Evolutionary conservation across 2,329 filamentous ascomycete species (phyloP), one percentile per base, ranked within the genome.

Genomic region (Xylariaceae sp.): DNA sequence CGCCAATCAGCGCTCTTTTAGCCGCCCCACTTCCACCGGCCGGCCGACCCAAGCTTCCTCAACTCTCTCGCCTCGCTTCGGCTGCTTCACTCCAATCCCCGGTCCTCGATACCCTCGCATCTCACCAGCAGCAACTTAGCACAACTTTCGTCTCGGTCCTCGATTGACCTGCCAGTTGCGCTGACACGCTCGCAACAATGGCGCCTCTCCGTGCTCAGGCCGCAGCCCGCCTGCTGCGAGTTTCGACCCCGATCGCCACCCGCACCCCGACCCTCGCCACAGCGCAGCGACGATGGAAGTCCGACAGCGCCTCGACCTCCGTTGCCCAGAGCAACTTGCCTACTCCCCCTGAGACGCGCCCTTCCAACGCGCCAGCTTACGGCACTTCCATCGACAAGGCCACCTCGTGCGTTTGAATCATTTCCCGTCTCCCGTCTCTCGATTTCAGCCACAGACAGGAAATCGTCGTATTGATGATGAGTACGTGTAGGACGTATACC

Each of bases 361-460:
- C 75, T 72, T 59, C 79, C 66, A 90, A 94, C 73, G 82, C 89
- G 68, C 91, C 90, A 62, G 88, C 96, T 73, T 97, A 95, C 74
- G 82, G 83, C 66, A 88, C 88, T 49, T 86, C 86, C 54, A 82
- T 89, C 68, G 93, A 97, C 76, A 92, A 92, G 77, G 89, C 89
- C 64, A 95, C 91, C 65, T 97, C 92, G 92, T 97, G 83, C 73
- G 88, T 70, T 45, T 51, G 5, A 23, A 23, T 9, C 49, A 17
- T 23, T 13, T 4, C 30, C 47, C n/a, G 30, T 6, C 42, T 30
- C 23, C 23, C 23, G 23, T 30, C 23, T 30, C 23, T 30, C 23
- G 23, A 30, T 30, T 4, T 30, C 23, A 30, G 23, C 23, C 23
- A 30, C 23, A 30, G 23, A 30, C 23, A 30, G n/a, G 42, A 9